phyloP scores from a whole-genome alignment of 2,329 filamentous ascomycete genomes.

The Bipolaris sorokiniana region DNA sequence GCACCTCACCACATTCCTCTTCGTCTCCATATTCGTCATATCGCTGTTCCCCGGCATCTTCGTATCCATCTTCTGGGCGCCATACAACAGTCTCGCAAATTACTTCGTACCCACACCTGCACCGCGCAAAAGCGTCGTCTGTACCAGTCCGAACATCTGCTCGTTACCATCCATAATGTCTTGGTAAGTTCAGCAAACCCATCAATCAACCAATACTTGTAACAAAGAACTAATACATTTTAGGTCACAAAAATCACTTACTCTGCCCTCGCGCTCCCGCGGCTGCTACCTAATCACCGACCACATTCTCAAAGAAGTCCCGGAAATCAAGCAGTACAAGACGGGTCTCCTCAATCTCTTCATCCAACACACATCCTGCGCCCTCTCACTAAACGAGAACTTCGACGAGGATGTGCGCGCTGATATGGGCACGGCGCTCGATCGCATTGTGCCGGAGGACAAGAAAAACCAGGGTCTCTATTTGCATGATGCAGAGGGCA shows the following conservation, averaged over 20 bases:
- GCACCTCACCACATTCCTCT: slow-evolving; percentile 52
- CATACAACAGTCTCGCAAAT: slow-evolving; percentile 37
- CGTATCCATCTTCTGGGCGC: slow-evolving; percentile 49
- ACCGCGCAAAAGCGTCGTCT: slow-evolving; percentile 30
- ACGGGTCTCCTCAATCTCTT: slow-evolving; percentile 78
- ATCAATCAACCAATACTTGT: not conserved
- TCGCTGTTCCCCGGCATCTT: slow-evolving; percentile 59
- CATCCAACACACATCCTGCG: slow-evolving; percentile 93
- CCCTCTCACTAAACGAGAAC: slow-evolving; percentile 92
- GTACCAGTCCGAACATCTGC: slow-evolving; percentile 38
- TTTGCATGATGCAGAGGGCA: slow-evolving; percentile 83
- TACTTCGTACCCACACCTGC: slow-evolving; percentile 34
- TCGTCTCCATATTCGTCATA: slow-evolving; percentile 57
- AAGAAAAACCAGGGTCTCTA: slow-evolving; percentile 66
- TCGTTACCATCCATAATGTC: slow-evolving; percentile 35
- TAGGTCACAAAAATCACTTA: slow-evolving; percentile 77
- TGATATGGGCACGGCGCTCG: slow-evolving; percentile 93
- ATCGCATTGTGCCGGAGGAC: slow-evolving; percentile 86
- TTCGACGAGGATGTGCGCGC: slow-evolving; percentile 81
- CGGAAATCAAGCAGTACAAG: slow-evolving; percentile 83
- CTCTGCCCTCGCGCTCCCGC: slow-evolving; percentile 75
- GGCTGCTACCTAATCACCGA: slow-evolving; percentile 92
- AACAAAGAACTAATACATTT: not conserved
- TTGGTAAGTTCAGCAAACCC: slow-evolving; percentile 28
- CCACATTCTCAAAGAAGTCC: slow-evolving; percentile 71